These are phyloP conservation scores for Fusarium bactridioides DNA, from an alignment of 2,329 filamentous ascomycete species.

Conservation along the genomic window DNA sequence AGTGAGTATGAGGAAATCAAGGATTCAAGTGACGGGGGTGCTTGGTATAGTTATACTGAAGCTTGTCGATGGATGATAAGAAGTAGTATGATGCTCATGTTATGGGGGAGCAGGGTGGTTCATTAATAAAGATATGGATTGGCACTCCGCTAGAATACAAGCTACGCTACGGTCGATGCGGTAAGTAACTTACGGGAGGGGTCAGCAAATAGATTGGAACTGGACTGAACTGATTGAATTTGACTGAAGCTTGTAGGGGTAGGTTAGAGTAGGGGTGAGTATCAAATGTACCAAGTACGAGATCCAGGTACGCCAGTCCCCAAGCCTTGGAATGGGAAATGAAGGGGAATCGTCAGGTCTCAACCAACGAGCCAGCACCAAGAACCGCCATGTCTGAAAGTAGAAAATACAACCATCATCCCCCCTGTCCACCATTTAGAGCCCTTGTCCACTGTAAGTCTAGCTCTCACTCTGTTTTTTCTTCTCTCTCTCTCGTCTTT, in stretches of 20 bases:
- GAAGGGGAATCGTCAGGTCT: constrained; percentile 28
- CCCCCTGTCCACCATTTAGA: background rate
- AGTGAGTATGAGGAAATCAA: background rate
- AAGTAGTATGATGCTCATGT: constrained; percentile 29
- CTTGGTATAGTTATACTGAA: constrained; percentile 25
- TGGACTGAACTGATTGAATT: background rate
- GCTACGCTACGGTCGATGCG: background rate
- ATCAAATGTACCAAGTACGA: constrained; percentile 32
- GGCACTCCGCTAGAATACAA: constrained; percentile 5
- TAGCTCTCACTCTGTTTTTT: constrained; percentile 3
- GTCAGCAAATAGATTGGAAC: constrained; percentile 38
- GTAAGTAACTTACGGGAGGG: constrained; percentile 29
- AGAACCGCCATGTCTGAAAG: constrained; percentile 23
- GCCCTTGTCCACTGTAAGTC: constrained; percentile 5
- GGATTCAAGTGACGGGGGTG: constrained; percentile 6
- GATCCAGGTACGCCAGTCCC: constrained; percentile 20
- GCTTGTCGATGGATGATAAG: constrained; percentile 4
- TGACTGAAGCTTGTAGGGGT: constrained; percentile 1
- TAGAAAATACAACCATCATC: constrained; percentile 14
- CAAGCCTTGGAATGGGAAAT: constrained; percentile 28
- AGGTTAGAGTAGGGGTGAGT: background rate
- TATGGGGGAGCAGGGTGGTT: constrained; percentile 27
- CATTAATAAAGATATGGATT: constrained; percentile 33
- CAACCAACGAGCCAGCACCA: constrained; percentile 30
- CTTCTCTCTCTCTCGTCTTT: background rate